Conservation (phyloP, 202 grass and related monocot genomes). For the Saccharum hybrid region DNA sequence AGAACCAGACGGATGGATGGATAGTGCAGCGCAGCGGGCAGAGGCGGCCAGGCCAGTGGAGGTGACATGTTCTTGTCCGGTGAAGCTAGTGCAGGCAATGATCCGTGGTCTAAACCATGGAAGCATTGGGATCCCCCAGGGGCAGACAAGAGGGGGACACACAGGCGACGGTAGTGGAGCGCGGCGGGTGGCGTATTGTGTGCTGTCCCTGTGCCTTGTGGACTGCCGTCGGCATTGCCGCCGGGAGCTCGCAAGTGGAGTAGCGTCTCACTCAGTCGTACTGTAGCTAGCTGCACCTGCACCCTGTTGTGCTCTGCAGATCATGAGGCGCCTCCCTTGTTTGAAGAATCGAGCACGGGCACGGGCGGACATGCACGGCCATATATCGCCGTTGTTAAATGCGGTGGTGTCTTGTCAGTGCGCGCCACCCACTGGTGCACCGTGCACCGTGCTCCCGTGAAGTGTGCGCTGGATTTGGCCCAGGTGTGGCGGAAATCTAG, state of each 20-base stretch:
- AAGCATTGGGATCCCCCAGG: conserved; percentile 49
- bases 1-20: conserved; percentile 17
- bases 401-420: conserved; percentile 49
- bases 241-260: conserved; percentile 33
- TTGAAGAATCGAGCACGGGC: not conserved
- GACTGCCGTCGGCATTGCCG: conserved; percentile 39
- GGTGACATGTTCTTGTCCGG: conserved; percentile 53
- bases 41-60: conserved; percentile 44
- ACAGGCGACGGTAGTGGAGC: conserved; percentile 51
- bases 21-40: conserved; percentile 17
- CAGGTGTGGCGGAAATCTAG: conserved; percentile 43
- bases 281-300: not conserved
- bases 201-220: not conserved
- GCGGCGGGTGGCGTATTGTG: conserved; percentile 15
- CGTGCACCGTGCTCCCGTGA: not conserved
- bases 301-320: not conserved
- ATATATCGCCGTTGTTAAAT: conserved; percentile 18
- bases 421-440: conserved; percentile 39
- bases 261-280: not conserved
- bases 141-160: conserved; percentile 66
- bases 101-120: conserved; percentile 47
- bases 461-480: not conserved
- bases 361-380: conserved; percentile 17
- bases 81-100: conserved; percentile 64
- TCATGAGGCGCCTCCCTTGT: not conserved